phyloP scores from a whole-genome alignment of 306 rosid genomes.

The Purshia tridentata region DNA sequence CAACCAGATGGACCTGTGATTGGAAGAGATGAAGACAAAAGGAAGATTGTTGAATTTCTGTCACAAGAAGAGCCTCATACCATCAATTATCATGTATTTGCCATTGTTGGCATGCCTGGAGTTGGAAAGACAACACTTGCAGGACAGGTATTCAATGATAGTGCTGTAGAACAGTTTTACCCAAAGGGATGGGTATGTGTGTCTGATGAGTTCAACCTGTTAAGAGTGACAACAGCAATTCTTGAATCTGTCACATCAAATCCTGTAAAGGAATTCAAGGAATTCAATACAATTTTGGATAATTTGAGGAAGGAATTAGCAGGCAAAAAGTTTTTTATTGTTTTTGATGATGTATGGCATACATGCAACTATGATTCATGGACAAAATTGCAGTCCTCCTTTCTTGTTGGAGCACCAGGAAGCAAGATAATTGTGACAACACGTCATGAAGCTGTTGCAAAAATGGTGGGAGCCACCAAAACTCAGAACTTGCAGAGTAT shows the following conservation, averaged over 20 bases:
- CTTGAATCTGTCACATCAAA: not conserved
- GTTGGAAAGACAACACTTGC: slow-evolving; percentile 16
- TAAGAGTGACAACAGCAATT: not conserved
- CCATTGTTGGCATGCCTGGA: slow-evolving; percentile 12
- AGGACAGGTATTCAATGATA: not conserved
- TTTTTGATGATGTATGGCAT: slow-evolving; percentile 33
- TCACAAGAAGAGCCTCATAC: not conserved
- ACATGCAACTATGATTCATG: not conserved
- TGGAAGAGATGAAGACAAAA: too few species aligned
- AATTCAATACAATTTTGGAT: not conserved
- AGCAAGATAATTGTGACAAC: too few species aligned
- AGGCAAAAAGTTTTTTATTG: slow-evolving; percentile 1
- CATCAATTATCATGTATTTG: not conserved
- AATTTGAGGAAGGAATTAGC: not conserved
- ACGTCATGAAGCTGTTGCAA: too few species aligned
- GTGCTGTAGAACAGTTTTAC: not conserved
- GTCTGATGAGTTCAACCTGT: not conserved
- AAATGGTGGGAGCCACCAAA: too few species aligned
- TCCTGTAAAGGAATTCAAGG: not conserved
- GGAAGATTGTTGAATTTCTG: not conserved
- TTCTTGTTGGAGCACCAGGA: too few species aligned
- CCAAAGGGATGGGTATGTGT: not conserved
- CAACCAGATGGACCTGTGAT: too few species aligned
- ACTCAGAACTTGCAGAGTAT: too few species aligned
- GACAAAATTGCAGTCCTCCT: not conserved